Evolutionary conservation across 2,329 filamentous ascomycete genomes (phyloP).

Genomic region (Mycocentrospora acerina): DNA sequence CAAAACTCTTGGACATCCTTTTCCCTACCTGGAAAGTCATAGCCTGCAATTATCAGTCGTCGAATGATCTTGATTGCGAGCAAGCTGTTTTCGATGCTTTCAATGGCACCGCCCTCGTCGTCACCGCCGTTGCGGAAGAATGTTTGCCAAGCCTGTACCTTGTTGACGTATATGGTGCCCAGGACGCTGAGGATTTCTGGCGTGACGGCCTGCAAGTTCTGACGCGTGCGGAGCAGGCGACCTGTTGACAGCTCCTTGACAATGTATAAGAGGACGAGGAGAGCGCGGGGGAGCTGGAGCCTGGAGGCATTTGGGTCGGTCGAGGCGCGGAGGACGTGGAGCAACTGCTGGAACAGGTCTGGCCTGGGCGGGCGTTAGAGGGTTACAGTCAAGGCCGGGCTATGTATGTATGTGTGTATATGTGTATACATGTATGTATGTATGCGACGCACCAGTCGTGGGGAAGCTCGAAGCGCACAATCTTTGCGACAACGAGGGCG

Average conservation of each 20-base stretch:
- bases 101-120: constrained; percentile 59
- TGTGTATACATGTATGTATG: too few species aligned
- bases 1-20: constrained; percentile 77
- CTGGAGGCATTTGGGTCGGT: constrained; percentile 57
- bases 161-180: constrained; percentile 73
- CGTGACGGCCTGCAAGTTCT: constrained; percentile 73
- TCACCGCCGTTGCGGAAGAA: constrained; percentile 61
- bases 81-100: constrained; percentile 75
- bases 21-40: constrained; percentile 80
- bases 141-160: constrained; percentile 68
- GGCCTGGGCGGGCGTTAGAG: constrained; percentile 34
- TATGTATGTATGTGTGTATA: too few species aligned
- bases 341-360: constrained; percentile 43
- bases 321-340: constrained; percentile 61
- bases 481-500: constrained; percentile 82
- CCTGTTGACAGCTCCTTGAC: constrained; percentile 89
- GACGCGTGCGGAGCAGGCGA: constrained; percentile 71
- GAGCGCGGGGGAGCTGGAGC: constrained; percentile 67
- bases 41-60: constrained; percentile 76
- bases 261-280: constrained; percentile 79
- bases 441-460: constrained; percentile 65
- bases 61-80: constrained; percentile 77
- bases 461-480: constrained; percentile 87
- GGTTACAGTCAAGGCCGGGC: too few species aligned
- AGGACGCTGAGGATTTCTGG: constrained; percentile 84